Evolutionary conservation across 768 basidiomycete species (phyloP), one percentile per base, ranked within the genome.

Genomic region (Agrocybe praecox): DNA sequence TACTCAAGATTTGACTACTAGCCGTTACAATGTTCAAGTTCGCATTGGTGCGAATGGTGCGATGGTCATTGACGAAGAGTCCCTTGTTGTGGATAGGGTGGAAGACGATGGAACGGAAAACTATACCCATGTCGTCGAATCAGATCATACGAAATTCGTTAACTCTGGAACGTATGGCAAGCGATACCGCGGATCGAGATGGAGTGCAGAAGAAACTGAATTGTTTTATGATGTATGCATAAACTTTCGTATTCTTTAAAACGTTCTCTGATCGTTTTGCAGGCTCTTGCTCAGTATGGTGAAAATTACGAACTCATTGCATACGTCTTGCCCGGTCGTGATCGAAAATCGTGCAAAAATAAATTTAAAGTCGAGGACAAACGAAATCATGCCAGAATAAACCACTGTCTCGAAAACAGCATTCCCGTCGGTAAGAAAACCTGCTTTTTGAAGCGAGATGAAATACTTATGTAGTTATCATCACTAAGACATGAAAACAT

Each of bases 221-320:
- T 69, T 87, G 18, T 96, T 96, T 69, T 96, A 85, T 69, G 81
- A 93, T 56, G 94, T 94, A 64, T 63, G 88, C 71, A 2, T 43
- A 40, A 4, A 6, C 36, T 40, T 46, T 10, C 11, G 50, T 46
- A 48, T 10, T 33, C 57, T 48, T 32, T 49, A 29, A 47, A 54
- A 42, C 11, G 22, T 40, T 61, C n/a, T 51, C 53, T 62, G 15
- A 71, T 52, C 2, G 24, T 32, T 44, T 29, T 51, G n/a, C 64
- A 96, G 94, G 92, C 91, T n/a, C 75, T 96, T 26, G 80, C 87
- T 3, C 93, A 94, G 67, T 94, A 93, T 62, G 93, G 93, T 29
- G 91, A 94, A 69, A 94, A 96, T 64, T 96, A 96, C 65, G 94
- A 96, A 68, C 81, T 96, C 42, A 94, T 96, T 58, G 90, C 94